Evolutionary conservation across 176 grass and related monocot species (phyloP).

Genomic region (Aegilops longissima): DNA sequence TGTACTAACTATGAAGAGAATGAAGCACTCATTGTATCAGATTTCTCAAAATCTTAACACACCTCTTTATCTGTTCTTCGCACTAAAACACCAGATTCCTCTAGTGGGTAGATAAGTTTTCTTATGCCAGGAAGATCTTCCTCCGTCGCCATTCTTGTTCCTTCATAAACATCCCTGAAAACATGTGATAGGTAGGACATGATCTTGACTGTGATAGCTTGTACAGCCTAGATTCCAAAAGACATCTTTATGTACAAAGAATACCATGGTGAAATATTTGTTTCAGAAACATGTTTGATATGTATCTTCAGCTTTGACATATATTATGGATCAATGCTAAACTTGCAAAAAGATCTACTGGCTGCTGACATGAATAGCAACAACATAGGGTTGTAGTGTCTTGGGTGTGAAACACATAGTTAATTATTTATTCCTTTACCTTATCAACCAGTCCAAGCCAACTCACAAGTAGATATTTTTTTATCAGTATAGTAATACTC

Average conservation of each 20-base stretch:
- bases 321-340: background rate
- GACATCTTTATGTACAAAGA: background rate
- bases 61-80: constrained; percentile 88
- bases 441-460: background rate
- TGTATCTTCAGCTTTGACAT: background rate
- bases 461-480: background rate
- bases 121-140: constrained; percentile 85
- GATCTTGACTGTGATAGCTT: background rate
- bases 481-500: background rate
- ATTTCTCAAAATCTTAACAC: constrained; percentile 4
- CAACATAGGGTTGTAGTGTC: background rate
- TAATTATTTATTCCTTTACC: background rate
- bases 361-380: background rate
- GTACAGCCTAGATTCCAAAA: background rate
- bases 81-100: constrained; percentile 75
- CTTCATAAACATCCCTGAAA: constrained; percentile 93
- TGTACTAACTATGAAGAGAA: background rate
- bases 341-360: background rate
- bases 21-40: background rate
- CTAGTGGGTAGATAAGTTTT: constrained; percentile 76
- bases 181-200: constrained; percentile 5
- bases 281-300: background rate
- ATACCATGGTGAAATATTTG: background rate
- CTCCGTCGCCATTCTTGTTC: constrained; percentile 71
- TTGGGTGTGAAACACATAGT: background rate